phyloP scores from a whole-genome alignment of 2,329 filamentous ascomycete genomes.

The Neopestalotiopsis sp. region DNA sequence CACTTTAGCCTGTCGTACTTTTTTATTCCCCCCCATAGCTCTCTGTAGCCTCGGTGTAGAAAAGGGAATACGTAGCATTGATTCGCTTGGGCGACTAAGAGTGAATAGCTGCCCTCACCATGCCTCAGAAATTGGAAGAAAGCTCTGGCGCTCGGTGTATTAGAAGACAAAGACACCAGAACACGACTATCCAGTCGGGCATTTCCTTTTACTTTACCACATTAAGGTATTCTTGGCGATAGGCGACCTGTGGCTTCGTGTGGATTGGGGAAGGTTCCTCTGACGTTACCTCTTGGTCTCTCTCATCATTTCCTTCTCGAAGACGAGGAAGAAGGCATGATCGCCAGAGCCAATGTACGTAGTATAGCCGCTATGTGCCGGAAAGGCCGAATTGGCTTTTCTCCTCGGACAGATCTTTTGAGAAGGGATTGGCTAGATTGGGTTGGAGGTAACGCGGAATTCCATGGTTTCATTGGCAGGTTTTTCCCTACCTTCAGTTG shows the following conservation, averaged over 20 bases:
- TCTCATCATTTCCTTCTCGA: not conserved
- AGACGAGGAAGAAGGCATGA: not conserved
- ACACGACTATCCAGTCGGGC: not conserved
- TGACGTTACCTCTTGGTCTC: not conserved
- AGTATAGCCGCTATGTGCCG: not conserved
- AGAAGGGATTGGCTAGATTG: not conserved
- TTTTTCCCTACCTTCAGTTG: not conserved
- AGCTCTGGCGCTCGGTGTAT: not conserved
- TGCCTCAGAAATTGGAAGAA: not conserved
- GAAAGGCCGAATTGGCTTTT: conserved; percentile 7
- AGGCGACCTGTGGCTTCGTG: not conserved
- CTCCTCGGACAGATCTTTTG: not conserved
- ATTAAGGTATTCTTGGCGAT: not conserved
- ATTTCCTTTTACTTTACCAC: not conserved
- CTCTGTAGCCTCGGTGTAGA: not conserved
- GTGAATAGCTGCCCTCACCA: not conserved
- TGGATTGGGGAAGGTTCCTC: not conserved
- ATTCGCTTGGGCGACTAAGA: not conserved
- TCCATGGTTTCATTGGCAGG: not conserved
- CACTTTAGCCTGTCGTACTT: not conserved
- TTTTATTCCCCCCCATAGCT: not conserved
- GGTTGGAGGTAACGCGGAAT: not conserved
- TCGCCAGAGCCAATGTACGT: not conserved
- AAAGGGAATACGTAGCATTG: not conserved
- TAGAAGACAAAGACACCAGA: not conserved